These are phyloP conservation scores for Trypanosomatidae sp. DNA, from an alignment of 208 protist species.

Conservation along the genomic window DNA sequence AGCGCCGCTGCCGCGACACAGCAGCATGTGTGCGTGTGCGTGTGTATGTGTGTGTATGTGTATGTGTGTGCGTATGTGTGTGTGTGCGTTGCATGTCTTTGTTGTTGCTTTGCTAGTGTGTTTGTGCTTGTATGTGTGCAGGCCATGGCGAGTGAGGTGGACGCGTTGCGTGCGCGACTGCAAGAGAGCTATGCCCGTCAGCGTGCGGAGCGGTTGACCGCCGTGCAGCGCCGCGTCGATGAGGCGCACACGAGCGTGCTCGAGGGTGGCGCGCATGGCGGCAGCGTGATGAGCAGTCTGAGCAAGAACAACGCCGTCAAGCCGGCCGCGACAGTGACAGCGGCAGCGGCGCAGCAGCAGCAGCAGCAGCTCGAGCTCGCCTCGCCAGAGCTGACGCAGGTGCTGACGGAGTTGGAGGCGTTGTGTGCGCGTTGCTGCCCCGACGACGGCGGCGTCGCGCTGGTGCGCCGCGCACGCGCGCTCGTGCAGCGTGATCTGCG, in stretches of 20 bases:
- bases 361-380: not conserved
- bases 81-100: too few relatives aligned
- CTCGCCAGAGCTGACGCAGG: constrained; percentile 20
- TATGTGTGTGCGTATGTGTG: too few relatives aligned
- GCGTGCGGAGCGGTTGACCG: too few relatives aligned
- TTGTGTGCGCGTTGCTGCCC: constrained; percentile 13
- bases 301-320: not conserved
- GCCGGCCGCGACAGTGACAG: not conserved
- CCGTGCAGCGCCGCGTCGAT: too few relatives aligned
- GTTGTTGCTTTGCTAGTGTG: too few relatives aligned
- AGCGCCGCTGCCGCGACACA: too few relatives aligned
- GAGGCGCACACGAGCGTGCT: too few relatives aligned
- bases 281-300: too few relatives aligned
- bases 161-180: constrained; percentile 17
- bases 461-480: constrained; percentile 39
- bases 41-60: too few relatives aligned
- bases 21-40: too few relatives aligned
- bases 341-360: not conserved
- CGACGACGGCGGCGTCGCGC: constrained; percentile 9
- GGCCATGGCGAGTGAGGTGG: not conserved
- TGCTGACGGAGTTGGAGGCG: constrained; percentile 50
- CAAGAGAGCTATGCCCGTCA: constrained; percentile 35
- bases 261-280: too few relatives aligned
- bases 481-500: constrained; percentile 53
- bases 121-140: too few relatives aligned